Evolutionary conservation across 2,329 filamentous ascomycete species (phyloP), one percentile per base, ranked within the genome.

Genomic region (Diaporthe sp.): DNA sequence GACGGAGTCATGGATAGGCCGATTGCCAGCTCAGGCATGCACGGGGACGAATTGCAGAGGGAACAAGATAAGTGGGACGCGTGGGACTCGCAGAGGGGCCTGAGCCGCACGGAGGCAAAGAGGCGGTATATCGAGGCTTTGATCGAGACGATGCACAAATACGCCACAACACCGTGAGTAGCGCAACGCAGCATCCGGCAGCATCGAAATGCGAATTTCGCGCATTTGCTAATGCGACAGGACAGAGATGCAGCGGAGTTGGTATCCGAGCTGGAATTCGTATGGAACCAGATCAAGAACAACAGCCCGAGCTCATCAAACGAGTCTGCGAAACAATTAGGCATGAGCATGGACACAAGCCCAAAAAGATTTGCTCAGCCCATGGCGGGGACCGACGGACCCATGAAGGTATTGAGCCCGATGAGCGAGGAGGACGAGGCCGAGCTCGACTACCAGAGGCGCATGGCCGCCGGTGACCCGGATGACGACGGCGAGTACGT

Each of bases 221-320:
- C 30, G 10, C 28, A 13, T 17, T 57, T 38, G 47, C 72, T 76
- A 64, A 76, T 70, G n/a, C 13, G 30, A 22, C 35, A 45, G 67
- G 35, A 71, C 77, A 92, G 90, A 66, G 95, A 98, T 82, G 95
- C 95, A 10, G 90, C 93, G 75, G 96, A 97, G 84, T 89, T 99
- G 52, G 96, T 98, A 50, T 89, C 92, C 13, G 97, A 99, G 83
- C 90, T 99, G n/a, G 97, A 99, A 84, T 99, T 98, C 80, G 96
- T 99, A 52, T 99, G 97, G 97, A 95, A 98, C 79, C 97, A 98
- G 83, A 96, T 99, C 79, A 97, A 97, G 83, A 93, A 93, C 78
- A 98, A 96, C 80, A 91, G 91, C 15, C 91, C 93, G 5, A 91
- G 90, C 25, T 92, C 92, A 50, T 85, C 92, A 52, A 82, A 89